These are phyloP conservation scores for Saturnispora quitensis DNA, from an alignment of 805 yeast species.

Conservation along the genomic window DNA sequence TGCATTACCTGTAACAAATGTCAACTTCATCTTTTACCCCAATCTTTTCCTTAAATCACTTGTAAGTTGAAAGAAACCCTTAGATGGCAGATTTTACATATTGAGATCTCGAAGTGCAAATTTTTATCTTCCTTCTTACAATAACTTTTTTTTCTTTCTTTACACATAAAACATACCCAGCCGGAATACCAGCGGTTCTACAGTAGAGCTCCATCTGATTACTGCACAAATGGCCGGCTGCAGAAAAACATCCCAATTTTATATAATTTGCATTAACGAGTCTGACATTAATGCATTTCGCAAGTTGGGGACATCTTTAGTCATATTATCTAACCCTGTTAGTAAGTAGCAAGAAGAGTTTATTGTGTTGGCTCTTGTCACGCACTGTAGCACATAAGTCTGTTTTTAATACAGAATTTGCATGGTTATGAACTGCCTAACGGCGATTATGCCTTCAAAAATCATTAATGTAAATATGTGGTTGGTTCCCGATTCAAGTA, in stretches of 20 bases:
- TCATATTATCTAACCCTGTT: neutral
- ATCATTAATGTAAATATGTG: too few species aligned
- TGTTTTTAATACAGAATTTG: too few species aligned
- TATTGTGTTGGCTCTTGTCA: neutral
- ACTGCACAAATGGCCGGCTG: conserved; percentile 35
- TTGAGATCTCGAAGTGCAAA: neutral
- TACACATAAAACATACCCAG: conserved; percentile 27
- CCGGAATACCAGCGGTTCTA: conserved; percentile 34
- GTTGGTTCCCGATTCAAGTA: too few species aligned
- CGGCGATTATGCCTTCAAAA: too few species aligned
- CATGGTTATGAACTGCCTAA: too few species aligned
- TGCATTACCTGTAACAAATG: conserved; percentile 62
- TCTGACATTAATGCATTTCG: conserved; percentile 3
- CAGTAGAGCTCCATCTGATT: conserved; percentile 24
- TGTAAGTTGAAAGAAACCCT: neutral
- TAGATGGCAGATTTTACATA: neutral
- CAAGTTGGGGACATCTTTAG: conserved; percentile 4
- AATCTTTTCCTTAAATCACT: neutral
- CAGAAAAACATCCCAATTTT: conserved; percentile 22
- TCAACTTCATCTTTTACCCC: conserved; percentile 10
- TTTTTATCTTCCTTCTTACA: neutral
- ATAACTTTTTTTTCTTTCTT: conserved; percentile 10
- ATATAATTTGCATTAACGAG: conserved; percentile 1
- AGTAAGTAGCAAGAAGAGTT: too few species aligned
- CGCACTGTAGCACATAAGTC: neutral